These are phyloP conservation scores for Puccinia hordei DNA, from an alignment of 1,284 basidiomycete genomes.

Conservation along the genomic window DNA sequence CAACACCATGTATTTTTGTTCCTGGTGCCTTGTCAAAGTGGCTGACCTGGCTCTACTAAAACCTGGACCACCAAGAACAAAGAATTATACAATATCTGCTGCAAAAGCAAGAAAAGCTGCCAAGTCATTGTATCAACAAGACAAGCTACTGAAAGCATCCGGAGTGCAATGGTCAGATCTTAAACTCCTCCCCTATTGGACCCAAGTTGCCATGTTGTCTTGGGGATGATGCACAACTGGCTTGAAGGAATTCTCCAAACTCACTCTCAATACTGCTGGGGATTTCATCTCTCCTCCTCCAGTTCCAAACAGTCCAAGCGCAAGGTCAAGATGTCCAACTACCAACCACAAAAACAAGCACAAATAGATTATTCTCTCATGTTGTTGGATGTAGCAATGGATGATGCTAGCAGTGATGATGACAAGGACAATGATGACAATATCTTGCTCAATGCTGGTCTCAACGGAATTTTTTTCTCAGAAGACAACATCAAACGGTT, in stretches of 20 bases:
- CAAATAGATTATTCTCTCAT: not conserved
- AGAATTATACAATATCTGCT: not conserved
- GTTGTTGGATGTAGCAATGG: not conserved
- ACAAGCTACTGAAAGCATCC: too few relatives aligned
- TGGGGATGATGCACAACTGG: too few relatives aligned
- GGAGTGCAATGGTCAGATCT: conserved; percentile 17
- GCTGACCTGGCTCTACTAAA: not conserved
- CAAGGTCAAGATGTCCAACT: too few relatives aligned
- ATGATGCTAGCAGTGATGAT: not conserved
- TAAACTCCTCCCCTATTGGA: too few relatives aligned
- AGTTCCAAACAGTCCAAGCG: too few relatives aligned
- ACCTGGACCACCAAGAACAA: too few relatives aligned
- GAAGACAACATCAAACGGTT: conserved; percentile 7
- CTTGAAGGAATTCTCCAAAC: too few relatives aligned
- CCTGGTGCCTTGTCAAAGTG: not conserved
- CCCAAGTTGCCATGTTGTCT: too few relatives aligned
- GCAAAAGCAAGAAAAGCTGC: not conserved
- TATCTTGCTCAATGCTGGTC: conserved; percentile 1
- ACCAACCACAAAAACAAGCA: too few relatives aligned
- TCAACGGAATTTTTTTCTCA: not conserved
- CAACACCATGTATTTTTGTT: conserved; percentile 6
- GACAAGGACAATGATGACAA: not conserved
- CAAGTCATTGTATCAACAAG: too few relatives aligned
- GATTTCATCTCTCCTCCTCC: too few relatives aligned
- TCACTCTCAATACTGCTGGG: too few relatives aligned